These are phyloP conservation scores for Novakomyces olei DNA, from an alignment of 805 yeast genomes.

Conservation along the genomic window DNA sequence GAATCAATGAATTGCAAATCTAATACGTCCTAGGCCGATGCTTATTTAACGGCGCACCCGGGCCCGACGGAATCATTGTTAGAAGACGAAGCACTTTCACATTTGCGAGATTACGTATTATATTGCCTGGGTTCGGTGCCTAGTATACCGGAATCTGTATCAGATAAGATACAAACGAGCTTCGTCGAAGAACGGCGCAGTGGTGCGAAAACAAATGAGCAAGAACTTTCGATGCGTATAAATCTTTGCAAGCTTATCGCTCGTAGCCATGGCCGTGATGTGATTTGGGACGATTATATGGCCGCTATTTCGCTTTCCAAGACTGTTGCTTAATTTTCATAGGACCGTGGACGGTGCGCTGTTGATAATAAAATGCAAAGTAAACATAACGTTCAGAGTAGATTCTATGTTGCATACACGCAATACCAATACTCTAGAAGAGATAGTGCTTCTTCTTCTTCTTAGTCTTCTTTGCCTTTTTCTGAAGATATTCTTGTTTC, in stretches of 20 bases:
- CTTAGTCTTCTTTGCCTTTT: too few species aligned
- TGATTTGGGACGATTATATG: not conserved
- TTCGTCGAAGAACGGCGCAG: not conserved
- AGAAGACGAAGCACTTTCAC: not conserved
- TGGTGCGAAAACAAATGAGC: not conserved
- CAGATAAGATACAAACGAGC: not conserved
- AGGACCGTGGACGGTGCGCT: too few species aligned
- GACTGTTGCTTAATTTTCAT: too few species aligned
- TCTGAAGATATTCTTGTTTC: too few species aligned
- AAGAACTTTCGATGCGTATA: not conserved
- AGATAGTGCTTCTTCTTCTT: too few species aligned
- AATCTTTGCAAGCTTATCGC: slow-evolving; percentile 1
- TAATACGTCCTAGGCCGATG: not conserved
- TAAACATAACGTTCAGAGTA: too few species aligned
- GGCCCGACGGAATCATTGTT: not conserved
- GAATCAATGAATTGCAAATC: not conserved
- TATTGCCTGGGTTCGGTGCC: not conserved
- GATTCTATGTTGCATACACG: too few species aligned
- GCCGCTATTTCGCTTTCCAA: too few species aligned
- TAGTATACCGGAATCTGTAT: not conserved
- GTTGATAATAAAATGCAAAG: too few species aligned
- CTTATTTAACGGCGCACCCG: not conserved
- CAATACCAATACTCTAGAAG: too few species aligned
- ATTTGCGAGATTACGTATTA: not conserved
- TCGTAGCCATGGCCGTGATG: not conserved